Evolutionary conservation across 306 rosid species (phyloP).

Genomic region (Dryas alaskensis): DNA sequence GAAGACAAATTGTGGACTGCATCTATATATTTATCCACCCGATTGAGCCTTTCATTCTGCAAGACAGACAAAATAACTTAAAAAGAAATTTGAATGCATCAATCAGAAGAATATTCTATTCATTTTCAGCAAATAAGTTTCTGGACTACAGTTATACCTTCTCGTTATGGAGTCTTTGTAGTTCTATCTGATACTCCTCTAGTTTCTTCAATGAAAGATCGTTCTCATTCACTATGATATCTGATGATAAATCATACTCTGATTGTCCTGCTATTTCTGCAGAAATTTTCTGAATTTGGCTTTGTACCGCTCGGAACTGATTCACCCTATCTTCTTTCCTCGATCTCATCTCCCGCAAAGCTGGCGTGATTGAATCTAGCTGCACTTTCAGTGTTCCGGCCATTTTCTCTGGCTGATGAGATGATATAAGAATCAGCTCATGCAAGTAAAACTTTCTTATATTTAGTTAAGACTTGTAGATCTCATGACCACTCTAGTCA

Average conservation of each 20-base stretch:
- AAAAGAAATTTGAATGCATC: slow-evolving; percentile 11
- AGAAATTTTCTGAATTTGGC: slow-evolving; percentile 70
- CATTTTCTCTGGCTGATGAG: slow-evolving; percentile 86
- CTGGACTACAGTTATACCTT: slow-evolving; percentile 50
- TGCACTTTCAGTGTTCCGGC: slow-evolving; percentile 85
- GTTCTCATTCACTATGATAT: slow-evolving; percentile 59
- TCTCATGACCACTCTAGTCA: background rate
- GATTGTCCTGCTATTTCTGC: slow-evolving; percentile 80
- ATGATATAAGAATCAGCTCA: slow-evolving; percentile 27
- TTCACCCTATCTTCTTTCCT: slow-evolving; percentile 87
- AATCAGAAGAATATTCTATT: slow-evolving; percentile 11
- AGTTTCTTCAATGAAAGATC: slow-evolving; percentile 86
- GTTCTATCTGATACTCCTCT: slow-evolving; percentile 76
- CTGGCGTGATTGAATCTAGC: slow-evolving; percentile 89
- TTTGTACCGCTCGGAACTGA: slow-evolving; percentile 70
- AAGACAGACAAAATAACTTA: slow-evolving; percentile 24
- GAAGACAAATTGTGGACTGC: slow-evolving; percentile 64
- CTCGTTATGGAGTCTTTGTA: slow-evolving; percentile 70
- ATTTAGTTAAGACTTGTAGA: background rate
- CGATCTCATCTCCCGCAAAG: slow-evolving; percentile 70
- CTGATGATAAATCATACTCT: slow-evolving; percentile 35
- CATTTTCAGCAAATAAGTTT: slow-evolving; percentile 14
- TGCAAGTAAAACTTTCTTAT: slow-evolving; percentile 2
- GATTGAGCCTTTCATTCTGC: slow-evolving; percentile 78
- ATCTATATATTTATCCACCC: slow-evolving; percentile 62